Evolutionary conservation across 345 rosid species (phyloP), one percentile per base, ranked within the genome.

Genomic region (Draba incana): DNA sequence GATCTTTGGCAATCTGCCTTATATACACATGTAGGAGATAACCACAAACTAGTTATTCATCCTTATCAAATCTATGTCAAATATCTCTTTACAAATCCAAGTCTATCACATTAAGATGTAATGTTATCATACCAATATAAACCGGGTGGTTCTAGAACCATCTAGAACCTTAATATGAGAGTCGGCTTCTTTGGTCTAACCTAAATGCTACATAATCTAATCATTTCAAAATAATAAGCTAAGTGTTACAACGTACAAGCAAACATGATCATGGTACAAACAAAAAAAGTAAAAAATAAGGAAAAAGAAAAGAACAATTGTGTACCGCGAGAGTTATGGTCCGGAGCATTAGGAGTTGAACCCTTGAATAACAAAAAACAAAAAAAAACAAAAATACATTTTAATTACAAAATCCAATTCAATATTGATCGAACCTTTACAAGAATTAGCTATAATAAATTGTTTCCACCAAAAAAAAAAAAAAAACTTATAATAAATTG

Each of bases 341-440:
- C 51, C 46, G 63, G 56, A 66, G 57, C 50, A 52, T 52, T 45
- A 46, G 68, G 38, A 37, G 50, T 20, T 20, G 20, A 20, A 20
- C 20, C 73, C 78, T 74, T 74, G 43, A 35, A 44, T 25, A 15
- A 66, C 62, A 57, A 72, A 48, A 43, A 10, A 49, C 38, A 14
- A 57, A 72, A 48, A 43, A 10, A 49, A 48, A 14, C 8, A 27
- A 41, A 20, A 45, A 57, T 37, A 33, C 28, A 50, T 27, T 25
- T 66, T 66, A 48, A 41, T 50, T 64, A 57, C 66, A 58, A 49
- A 51, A 50, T 15, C 43, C 45, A 41, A 7, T 41, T 41, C 5
- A 5, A 2, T 1, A 48, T 8, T 31, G 57, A 30, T 50, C 30
- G 46, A 48, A 48, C 8, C 33, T 48, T 28, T 72, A 72, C 65